Evolutionary conservation across 1,139 yeast species (phyloP), one percentile per base, ranked within the genome.

Genomic region (Yamadazyma mexicana): DNA sequence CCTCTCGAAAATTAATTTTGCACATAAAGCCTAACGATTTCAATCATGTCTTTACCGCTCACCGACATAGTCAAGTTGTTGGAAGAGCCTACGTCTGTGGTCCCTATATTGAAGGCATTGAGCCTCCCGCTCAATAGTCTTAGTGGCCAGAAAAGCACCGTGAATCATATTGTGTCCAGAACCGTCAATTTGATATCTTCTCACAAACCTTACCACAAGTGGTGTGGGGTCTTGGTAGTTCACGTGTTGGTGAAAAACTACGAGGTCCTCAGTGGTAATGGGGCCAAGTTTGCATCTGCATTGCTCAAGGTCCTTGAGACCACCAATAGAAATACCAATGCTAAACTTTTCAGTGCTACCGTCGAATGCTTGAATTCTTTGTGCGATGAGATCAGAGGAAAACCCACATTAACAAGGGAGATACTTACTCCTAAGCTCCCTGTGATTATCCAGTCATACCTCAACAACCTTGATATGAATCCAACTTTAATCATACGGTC

Each of bases 341-440:
- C 57, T 48, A 69, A 64, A 34, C 65, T 69, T 40, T 71, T 77
- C 51, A 75, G 60, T 45, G 73, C 77, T 31, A 73, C 77, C 25
- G 69, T 75, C 35, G 75, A 71, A 39, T 72, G 82, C 22, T 59
- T 78, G 40, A 65, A 72, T 45, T 60, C 60, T 16, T 53, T 86
- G 18, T 76, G 83, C 51, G 62, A 67, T 31, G 64, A 70, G 33
- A 83, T 87, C 42, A 77, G 85, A 58, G 94, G 89, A 2, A 89
- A 89, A 54, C 88, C 95, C 1, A 81, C 91, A 1, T 69, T 91
- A 36, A 83, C 95, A 2, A 76, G 98, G 57, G 96, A 89, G 53
- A 69, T 86, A 6, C 73, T 89, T 43, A 87, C 95, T 1, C 95
- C 97, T 3, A 82, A 82, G 48, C 66, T 91, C 39, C 80, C 88